Base-by-base conservation (phyloP, 2,329 filamentous ascomycete genomes). In the Ceratocystis alfenasii region DNA sequence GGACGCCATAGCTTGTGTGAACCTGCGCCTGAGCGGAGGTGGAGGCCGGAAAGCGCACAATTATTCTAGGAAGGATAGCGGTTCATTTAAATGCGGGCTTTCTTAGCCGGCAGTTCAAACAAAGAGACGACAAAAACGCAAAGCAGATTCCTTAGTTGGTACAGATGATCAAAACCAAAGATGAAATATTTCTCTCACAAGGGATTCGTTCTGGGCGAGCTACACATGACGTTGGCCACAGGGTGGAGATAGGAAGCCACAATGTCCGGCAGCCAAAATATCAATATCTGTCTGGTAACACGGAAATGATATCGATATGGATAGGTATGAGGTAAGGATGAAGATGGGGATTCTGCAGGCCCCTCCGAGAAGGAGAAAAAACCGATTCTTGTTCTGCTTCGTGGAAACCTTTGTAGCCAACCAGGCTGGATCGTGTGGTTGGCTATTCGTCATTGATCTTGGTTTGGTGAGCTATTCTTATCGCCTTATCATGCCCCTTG, bases 1-100 rank as follows among this genome's bases (percentile, higher is more conserved):
- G 30, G 60, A 33, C 30, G 55, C 55, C 30, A 59, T 59, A 30
- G 28, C 55, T 59, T 33, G 48, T 22, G n/a, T 36, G 55, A 41
- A 4, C 3, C 12, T 15, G 36, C 10, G 36, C 36, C 36, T 15
- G 36, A 15, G 36, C 36, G 3, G 36, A 15, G 36, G 12, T 41
- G 36, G 15, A 59, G 12, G 55, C 55, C 33, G 55, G 28, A 30
- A 59, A 59, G 55, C 10, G 28, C 55, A 33, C 25, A n/a, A 36
- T 41, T 59, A 33, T 10, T 59, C 12, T 22, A 25, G 25, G 15
- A 36, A 33, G 7, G 55, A 33, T 30, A 10, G 28, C n/a, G 55
- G 8, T 59, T 59, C 33, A 12, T 6, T 4, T 59, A 15, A 17
- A 59, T 17, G 8, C 17, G 6, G 17, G 4, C 55, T 36, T 36